Evolutionary conservation across 768 basidiomycete genomes (phyloP).

Genomic region (Kwoniella sp.): DNA sequence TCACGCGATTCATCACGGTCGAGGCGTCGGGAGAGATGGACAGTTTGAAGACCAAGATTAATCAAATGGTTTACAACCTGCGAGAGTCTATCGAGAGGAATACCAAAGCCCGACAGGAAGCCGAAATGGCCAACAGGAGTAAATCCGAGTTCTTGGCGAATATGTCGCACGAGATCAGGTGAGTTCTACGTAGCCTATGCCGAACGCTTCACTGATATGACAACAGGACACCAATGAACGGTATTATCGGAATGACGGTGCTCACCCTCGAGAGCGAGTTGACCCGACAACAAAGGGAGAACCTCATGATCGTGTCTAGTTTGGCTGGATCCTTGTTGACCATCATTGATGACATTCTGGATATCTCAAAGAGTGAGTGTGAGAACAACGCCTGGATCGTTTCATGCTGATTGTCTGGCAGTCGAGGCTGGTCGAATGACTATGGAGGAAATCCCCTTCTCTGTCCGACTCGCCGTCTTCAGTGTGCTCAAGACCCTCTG

Average conservation of each 20-base stretch:
- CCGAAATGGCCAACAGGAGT: slow-evolving; percentile 92
- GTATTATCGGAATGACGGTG: slow-evolving; percentile 99
- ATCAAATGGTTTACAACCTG: slow-evolving; percentile 93
- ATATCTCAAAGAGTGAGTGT: slow-evolving; percentile 94
- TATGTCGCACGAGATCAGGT: slow-evolving; percentile 96
- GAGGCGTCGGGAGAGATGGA: slow-evolving; percentile 99
- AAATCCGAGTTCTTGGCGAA: slow-evolving; percentile 99
- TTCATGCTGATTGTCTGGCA: slow-evolving; percentile 48
- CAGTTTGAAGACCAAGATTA: slow-evolving; percentile 85
- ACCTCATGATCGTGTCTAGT: slow-evolving; percentile 88
- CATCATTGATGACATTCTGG: slow-evolving; percentile 98
- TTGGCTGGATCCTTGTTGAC: slow-evolving; percentile 85
- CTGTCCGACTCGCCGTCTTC: slow-evolving; percentile 92
- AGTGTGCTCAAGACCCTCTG: slow-evolving; percentile 97
- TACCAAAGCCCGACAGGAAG: slow-evolving; percentile 91
- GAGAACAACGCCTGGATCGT: not conserved
- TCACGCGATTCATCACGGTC: slow-evolving; percentile 97
- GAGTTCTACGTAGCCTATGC: slow-evolving; percentile 41
- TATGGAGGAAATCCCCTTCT: slow-evolving; percentile 98
- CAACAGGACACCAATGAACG: slow-evolving; percentile 93
- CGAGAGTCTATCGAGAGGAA: slow-evolving; percentile 98
- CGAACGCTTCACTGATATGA: not conserved
- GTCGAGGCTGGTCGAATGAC: slow-evolving; percentile 99
- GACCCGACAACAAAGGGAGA: slow-evolving; percentile 89
- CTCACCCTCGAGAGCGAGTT: slow-evolving; percentile 93